Conservation (phyloP, 148 eudicot genomes). For the Spergularia marina region DNA sequence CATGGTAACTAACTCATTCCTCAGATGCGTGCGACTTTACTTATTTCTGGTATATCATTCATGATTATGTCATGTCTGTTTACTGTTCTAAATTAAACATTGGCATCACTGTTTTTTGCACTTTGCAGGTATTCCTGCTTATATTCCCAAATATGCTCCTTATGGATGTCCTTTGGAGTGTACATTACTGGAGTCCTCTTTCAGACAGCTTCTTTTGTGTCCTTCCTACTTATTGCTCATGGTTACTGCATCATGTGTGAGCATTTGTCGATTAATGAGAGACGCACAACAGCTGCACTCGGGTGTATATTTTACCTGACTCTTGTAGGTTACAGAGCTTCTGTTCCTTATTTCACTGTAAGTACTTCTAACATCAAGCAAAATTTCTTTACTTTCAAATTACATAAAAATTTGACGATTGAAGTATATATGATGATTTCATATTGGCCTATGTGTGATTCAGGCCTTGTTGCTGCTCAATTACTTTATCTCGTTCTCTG, state of each 20-base stretch:
- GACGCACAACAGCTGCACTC: slow-evolving; percentile 67
- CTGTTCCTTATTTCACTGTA: slow-evolving; percentile 87
- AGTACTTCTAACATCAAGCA: slow-evolving; percentile 25
- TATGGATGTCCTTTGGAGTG: slow-evolving; percentile 96
- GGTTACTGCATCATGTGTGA: slow-evolving; percentile 96
- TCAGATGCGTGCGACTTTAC: background rate
- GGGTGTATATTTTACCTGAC: slow-evolving; percentile 85
- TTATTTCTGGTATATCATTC: background rate
- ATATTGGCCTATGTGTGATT: slow-evolving; percentile 18
- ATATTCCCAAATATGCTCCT: slow-evolving; percentile 69
- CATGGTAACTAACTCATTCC: background rate
- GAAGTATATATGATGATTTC: background rate
- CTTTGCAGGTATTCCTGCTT: slow-evolving; percentile 79
- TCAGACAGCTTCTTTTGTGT: slow-evolving; percentile 82
- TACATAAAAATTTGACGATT: background rate
- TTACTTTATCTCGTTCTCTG: slow-evolving; percentile 67
- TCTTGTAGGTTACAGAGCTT: slow-evolving; percentile 88
- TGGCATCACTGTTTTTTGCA: slow-evolving; percentile 25
- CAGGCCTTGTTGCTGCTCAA: slow-evolving; percentile 79
- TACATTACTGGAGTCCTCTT: slow-evolving; percentile 82
- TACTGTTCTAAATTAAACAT: background rate
- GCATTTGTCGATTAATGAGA: slow-evolving; percentile 67
- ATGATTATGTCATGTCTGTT: background rate
- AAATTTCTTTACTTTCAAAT: too few relatives aligned
- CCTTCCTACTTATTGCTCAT: slow-evolving; percentile 79